Base-by-base conservation (phyloP, 306 rosid genomes). In the Sechiopsis laciniata region DNA sequence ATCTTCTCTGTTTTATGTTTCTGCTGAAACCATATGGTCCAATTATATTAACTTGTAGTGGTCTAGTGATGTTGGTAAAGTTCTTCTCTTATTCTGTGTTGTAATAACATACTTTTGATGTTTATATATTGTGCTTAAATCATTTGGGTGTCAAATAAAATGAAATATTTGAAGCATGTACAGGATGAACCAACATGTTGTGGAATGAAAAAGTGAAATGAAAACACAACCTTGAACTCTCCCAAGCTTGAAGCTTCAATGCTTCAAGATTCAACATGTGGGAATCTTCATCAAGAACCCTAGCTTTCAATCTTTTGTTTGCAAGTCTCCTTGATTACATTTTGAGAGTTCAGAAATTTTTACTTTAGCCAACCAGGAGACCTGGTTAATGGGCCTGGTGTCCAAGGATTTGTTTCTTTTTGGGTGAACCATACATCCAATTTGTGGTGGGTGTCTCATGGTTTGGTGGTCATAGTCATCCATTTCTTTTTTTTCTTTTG, bases 41-140 rank as follows among this genome's bases (percentile, higher is more conserved):
- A 82, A 67, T 20, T 14, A 3, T 52, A 61, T 73, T 63, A 53
- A 50, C 71, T 69, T 52, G 61, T 79, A 77, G 78, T 73, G 75
- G 69, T 59, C 61, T 68, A 60, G 35, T 74, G 78, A 77, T 66
- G 17, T 66, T 67, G 74, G 56, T 65, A 52, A n/a, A 71, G 52
- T 52, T 71, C 55, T 20, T 20, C 72, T 45, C 45, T 58, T 40
- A 10, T 37, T 35, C 26, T 32, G 7, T 45, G 46, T 2, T 32
- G 60, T 42, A 20, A 2, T 9, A 29, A 19, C 54, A 32, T 74
- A 59, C 54, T 4, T 4, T 70, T 65, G 63, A 32, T 74, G 73
- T 74, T 79, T 9, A 70, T 50, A 58, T 74, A 29, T 29, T 53
- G 40, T 62, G 72, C 51, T 10, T 40, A 17, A 17, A 45, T 24